Evolutionary conservation across 2,329 filamentous ascomycete species (phyloP), one percentile per base, ranked within the genome.

Genomic region (Penicillium sp.): DNA sequence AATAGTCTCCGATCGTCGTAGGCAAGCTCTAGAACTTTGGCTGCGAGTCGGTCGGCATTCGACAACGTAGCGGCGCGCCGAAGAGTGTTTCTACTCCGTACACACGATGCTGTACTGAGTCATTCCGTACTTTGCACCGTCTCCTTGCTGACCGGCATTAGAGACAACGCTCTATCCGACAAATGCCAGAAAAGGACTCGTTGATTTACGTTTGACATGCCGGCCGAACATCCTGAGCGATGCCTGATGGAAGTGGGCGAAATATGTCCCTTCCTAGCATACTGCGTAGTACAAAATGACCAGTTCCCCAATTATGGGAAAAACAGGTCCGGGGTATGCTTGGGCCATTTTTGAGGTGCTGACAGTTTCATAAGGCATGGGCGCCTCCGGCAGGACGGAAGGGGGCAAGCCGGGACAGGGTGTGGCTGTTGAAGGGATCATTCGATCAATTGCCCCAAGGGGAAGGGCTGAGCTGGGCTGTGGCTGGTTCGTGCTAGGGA

Each of bases 381-480:
- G 46, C 46, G 46, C 46, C 28, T 30, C 28, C 63, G 65, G 65
- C 16, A 62, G 46, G 65, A 67, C 65, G 4, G 59, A 67, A 65
- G 43, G 61, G 59, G 65, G 28, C 6, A 68, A 68, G 59, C 65
- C 64, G 65, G 48, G 48, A 19, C 6, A 51, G 14, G 48, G 61
- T 51, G 46, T 48, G 45, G 45, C 45, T 48, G 30, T 28, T 30
- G n/a, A 55, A 51, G 19, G 58, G 46, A 48, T 40, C 58, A 61
- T 55, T 25, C 38, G 62, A 60, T 59, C 64, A 61, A 62, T 48
- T 61, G 42, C 64, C 55, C 57, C 33, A 63, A 35, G 28, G 19
- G n/a, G 37, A 38, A 38, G 51, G 51, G 35, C 35, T 35, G 40
- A 52, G 51, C 51, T 35, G 16, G 37, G 35, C 22, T 33, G 51